A percentile compares a stretch with the other conserved stretches of the same genome.
These are phyloP conservation scores for Aspergillus heteromorphus DNA, from an alignment of 495 filamentous ascomycete species.

Conservation along the genomic window DNA sequence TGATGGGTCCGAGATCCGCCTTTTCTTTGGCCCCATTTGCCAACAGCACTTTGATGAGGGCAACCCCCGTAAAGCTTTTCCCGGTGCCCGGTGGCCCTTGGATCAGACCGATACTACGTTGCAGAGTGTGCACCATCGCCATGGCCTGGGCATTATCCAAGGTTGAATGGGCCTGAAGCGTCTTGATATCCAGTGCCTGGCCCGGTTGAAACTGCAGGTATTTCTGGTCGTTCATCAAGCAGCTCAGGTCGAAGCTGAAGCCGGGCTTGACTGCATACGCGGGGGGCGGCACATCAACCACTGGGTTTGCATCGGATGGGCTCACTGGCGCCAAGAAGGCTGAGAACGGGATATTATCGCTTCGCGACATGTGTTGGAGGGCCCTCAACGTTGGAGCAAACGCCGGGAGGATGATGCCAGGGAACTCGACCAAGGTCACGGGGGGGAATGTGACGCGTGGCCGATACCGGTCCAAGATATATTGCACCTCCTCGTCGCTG, in stretches of 20 bases:
- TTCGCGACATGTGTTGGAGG: slow-evolving; percentile 53
- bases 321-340: slow-evolving; percentile 45
- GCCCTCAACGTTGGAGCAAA: slow-evolving; percentile 64
- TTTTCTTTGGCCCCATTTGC: slow-evolving; percentile 39
- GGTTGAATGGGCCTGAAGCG: slow-evolving; percentile 36
- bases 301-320: slow-evolving; percentile 6
- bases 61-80: slow-evolving; percentile 60
- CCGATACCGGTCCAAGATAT: slow-evolving; percentile 21
- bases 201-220: slow-evolving; percentile 26
- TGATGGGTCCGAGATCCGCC: slow-evolving; percentile 55
- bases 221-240: slow-evolving; percentile 34
- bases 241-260: slow-evolving; percentile 51
- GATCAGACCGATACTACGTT: slow-evolving; percentile 55
- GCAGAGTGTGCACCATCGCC: slow-evolving; percentile 53
- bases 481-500: slow-evolving; percentile 21
- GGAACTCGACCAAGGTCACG: slow-evolving; percentile 60
- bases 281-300: slow-evolving; percentile 39
- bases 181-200: slow-evolving; percentile 33
- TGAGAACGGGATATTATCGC: slow-evolving; percentile 52
- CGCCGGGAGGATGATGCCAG: slow-evolving; percentile 59
- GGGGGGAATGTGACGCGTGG: neutral
- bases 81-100: slow-evolving; percentile 83
- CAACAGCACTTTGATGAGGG: slow-evolving; percentile 57
- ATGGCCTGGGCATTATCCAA: slow-evolving; percentile 56
- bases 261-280: slow-evolving; percentile 43